phyloP scores from a whole-genome alignment of 257 asterid genomes.

The Striga asiatica region DNA sequence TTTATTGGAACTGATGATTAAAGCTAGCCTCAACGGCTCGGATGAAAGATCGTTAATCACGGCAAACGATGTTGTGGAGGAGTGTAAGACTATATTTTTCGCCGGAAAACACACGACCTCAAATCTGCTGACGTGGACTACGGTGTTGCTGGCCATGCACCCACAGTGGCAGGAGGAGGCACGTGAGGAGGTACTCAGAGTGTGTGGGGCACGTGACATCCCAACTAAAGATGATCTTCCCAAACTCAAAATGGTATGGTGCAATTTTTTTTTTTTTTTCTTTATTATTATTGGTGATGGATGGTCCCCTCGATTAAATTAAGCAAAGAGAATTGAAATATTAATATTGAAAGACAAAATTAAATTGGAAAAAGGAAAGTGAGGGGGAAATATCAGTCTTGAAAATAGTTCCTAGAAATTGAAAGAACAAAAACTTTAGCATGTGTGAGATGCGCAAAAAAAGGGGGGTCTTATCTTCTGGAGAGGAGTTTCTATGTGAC shows the following conservation, averaged over 20 bases:
- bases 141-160: slow-evolving; percentile 71
- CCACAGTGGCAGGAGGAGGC: slow-evolving; percentile 90
- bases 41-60: slow-evolving; percentile 14
- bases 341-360: no score
- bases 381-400: background rate
- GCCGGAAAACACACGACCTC: slow-evolving; percentile 79
- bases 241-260: slow-evolving; percentile 74
- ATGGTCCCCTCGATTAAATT: no score
- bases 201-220: slow-evolving; percentile 66
- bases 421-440: background rate
- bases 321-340: no score
- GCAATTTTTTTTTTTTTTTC: no score
- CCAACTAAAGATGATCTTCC: slow-evolving; percentile 52
- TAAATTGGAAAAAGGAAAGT: no score
- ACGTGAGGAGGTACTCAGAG: slow-evolving; percentile 74
- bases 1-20: slow-evolving; percentile 68
- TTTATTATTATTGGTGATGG: no score
- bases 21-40: no score
- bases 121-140: slow-evolving; percentile 77
- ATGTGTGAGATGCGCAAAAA: background rate
- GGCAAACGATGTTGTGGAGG: slow-evolving; percentile 59
- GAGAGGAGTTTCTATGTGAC: background rate
- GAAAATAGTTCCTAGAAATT: background rate
- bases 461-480: no score
- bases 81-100: slow-evolving; percentile 77